Evolutionary conservation across 495 filamentous ascomycete genomes (phyloP).

Genomic region (Jackrogersella multiformis): DNA sequence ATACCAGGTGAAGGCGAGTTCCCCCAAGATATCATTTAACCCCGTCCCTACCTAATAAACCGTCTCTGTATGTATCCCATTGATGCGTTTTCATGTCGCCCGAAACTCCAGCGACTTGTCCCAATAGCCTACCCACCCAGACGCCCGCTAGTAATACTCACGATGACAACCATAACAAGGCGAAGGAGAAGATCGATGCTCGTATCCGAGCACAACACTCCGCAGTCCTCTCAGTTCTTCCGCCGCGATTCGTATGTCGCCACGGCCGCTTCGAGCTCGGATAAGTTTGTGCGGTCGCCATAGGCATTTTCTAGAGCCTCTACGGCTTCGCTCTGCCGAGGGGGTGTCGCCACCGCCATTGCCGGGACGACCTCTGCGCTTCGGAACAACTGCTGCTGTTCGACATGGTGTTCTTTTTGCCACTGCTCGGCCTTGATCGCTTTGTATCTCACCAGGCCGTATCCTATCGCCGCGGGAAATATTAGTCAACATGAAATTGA

Average conservation of each 20-base stretch:
- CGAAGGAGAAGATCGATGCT: not conserved
- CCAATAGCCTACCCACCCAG: not conserved
- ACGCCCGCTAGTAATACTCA: conserved; percentile 24
- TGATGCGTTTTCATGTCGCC: conserved; percentile 3
- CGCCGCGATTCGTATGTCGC: conserved; percentile 57
- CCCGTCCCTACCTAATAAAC: not conserved
- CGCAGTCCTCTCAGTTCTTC: conserved; percentile 37
- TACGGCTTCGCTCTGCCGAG: conserved; percentile 30
- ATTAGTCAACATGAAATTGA: not conserved
- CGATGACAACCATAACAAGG: not conserved
- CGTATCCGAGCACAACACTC: not conserved
- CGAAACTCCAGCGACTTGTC: conserved; percentile 12
- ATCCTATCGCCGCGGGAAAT: conserved; percentile 33
- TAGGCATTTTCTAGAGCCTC: conserved; percentile 62
- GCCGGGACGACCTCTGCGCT: conserved; percentile 32
- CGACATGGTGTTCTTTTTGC: conserved; percentile 28
- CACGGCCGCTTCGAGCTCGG: conserved; percentile 67
- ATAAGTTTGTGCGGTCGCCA: conserved; percentile 64
- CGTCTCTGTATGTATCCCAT: not conserved
- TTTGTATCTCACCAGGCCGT: conserved; percentile 52
- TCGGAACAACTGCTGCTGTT: conserved; percentile 28
- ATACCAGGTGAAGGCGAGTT: not conserved
- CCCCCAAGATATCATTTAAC: not conserved
- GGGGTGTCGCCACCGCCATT: conserved; percentile 34
- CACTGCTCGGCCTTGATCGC: conserved; percentile 38